Evolutionary conservation across 2,329 filamentous ascomycete genomes (phyloP).

Genomic region (Alternaria conjuncta): DNA sequence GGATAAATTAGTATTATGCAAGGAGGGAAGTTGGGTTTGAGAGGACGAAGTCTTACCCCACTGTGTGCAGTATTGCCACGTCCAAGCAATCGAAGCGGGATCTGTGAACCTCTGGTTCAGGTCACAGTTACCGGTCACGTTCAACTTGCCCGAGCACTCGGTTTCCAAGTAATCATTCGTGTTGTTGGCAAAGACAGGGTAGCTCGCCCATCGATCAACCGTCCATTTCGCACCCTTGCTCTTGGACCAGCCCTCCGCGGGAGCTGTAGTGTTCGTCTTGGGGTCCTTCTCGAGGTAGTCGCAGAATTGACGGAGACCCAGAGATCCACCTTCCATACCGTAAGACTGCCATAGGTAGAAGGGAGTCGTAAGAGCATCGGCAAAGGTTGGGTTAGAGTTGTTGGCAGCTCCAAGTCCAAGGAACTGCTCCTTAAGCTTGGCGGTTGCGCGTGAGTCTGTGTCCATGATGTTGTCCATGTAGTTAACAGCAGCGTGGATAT

Average conservation of each 20-base stretch:
- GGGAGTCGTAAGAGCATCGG: constrained; percentile 50
- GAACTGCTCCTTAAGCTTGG: constrained; percentile 56
- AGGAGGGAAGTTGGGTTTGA: not conserved
- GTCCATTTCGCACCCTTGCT: constrained; percentile 50
- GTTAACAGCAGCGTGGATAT: constrained; percentile 56
- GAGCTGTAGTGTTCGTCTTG: constrained; percentile 43
- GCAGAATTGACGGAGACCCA: constrained; percentile 53
- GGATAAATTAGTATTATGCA: constrained; percentile 4
- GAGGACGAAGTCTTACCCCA: constrained; percentile 47
- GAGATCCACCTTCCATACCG: constrained; percentile 48
- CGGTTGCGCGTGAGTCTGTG: constrained; percentile 38
- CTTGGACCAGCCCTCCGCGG: constrained; percentile 51
- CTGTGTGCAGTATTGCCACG: constrained; percentile 61
- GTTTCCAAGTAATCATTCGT: constrained; percentile 51
- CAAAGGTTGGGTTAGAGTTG: constrained; percentile 58
- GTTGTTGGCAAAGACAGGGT: constrained; percentile 44
- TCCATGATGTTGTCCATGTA: constrained; percentile 58
- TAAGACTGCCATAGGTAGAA: constrained; percentile 55
- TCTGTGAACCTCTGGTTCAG: constrained; percentile 45
- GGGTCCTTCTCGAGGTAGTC: constrained; percentile 55
- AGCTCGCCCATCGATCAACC: constrained; percentile 52
- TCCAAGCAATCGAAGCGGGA: constrained; percentile 53
- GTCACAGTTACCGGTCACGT: constrained; percentile 42
- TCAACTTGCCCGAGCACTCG: constrained; percentile 48
- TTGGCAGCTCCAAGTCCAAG: constrained; percentile 55